Evolutionary conservation across 2,329 filamentous ascomycete species (phyloP), one percentile per base, ranked within the genome.

Genomic region (Xylariales sp.): DNA sequence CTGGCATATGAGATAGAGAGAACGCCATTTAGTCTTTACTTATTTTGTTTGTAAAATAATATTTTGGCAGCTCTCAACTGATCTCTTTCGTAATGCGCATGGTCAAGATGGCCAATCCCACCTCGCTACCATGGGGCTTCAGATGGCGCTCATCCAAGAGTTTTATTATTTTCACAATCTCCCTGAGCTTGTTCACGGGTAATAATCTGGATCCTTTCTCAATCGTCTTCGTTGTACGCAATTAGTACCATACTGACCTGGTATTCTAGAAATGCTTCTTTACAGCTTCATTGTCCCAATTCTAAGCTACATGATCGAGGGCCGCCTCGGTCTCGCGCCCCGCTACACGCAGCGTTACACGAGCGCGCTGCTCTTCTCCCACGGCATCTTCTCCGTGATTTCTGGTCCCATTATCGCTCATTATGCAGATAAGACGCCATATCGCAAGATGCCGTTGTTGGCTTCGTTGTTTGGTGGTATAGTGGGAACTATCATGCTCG

Each of bases 231-330:
- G 24, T 11, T 10, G 24, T n/a, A 27, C n/a, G 14, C n/a, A 8
- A 14, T 16, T 7, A 13, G 8, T 8, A 29, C n/a, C 28, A 16
- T 29, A 8, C 28, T 14, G 24, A 29, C 28, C n/a, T 29, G 28
- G 28, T 14, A n/a, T n/a, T 11, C 14, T 29, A 29, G 28, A 29
- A 16, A 29, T 13, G n/a, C 17, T 29, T 29, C 28, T 29, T 7
- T 29, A 29, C n/a, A 29, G 28, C 28, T 29, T 29, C 28, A 14
- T 29, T 14, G 28, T 29, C n/a, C 28, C 28, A 13, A 29, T 29
- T 14, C 28, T 29, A 10, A 3, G 3, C 8, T 29, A 29, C n/a
- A 13, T 29, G 14, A 13, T 29, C n/a, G 28, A 29, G n/a, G 28
- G 14, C 28, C 28, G 4, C 28, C 14, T 14, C n/a, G n/a, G 17